Base-by-base conservation (phyloP, 805 yeast genomes). In the Lipomyces yamadae region DNA sequence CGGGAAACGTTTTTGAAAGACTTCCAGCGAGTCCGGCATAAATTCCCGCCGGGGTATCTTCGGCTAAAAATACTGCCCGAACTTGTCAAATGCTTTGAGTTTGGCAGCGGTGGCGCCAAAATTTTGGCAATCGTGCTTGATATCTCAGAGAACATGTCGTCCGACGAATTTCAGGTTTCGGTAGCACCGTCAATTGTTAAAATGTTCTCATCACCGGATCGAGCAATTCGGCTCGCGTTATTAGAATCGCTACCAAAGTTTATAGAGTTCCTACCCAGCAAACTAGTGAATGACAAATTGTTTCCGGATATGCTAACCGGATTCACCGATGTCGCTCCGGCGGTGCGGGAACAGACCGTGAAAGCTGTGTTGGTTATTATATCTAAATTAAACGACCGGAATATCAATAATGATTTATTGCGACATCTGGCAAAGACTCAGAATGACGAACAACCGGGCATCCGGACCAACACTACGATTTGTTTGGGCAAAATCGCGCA, bases 401-500 rank as follows among this genome's bases (percentile, higher is more conserved):
- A 90, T 75, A 80, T 93, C 59, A 94, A 94, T 76, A 92, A 92
- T 73, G 98, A 95, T 59, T 79, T 94, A 30, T 79, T 94, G 63
- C 84, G 96, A 70, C 83, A 86, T 63, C 80, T 94, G 63, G 98
- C 98, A 0, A 90, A 88, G 72, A 83, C 92, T 8, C 97, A 91
- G 75, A 84, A 82, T 76, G 97, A 92, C 75, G 86, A 86, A 3
- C 86, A 85, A 60, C 88, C 94, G 1, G 89, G 89, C 10, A 88
- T 92, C 37, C 79, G 97, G 72, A 89, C 91, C 2, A 89, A 89
- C 73, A 90, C 96, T 0, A 84, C 91, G 15, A 81, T 89, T 29
- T 82, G 90, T 55, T 82, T 92, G 42, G 86, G 89, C 53, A 85
- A 85, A 63, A 85, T 92, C 56, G 87, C 95, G 0, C 76, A 81